phyloP scores from a whole-genome alignment of 2,329 filamentous ascomycete species.

The Mycosphaerella arachidis region DNA sequence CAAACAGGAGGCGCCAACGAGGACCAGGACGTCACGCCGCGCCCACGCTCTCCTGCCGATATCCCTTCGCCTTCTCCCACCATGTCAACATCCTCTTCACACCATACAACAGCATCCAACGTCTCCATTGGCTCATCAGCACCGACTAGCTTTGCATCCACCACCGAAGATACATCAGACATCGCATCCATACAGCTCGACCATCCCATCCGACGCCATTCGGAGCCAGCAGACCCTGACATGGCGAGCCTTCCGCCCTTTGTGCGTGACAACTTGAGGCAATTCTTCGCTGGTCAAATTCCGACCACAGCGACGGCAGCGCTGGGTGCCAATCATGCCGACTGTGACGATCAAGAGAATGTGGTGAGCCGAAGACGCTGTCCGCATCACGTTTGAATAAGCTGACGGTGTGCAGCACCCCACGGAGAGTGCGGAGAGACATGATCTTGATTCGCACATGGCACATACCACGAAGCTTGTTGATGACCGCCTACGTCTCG shows the following conservation, averaged over 20 bases:
- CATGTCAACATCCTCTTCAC: neutral
- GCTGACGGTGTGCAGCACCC: constrained; percentile 6
- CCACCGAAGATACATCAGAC: constrained; percentile 14
- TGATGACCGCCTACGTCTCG: neutral
- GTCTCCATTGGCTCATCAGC: constrained; percentile 6
- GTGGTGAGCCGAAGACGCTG: neutral
- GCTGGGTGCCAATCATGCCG: neutral
- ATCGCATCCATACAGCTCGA: constrained; percentile 12
- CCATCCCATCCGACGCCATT: constrained; percentile 6
- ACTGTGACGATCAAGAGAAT: neutral
- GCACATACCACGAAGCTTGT: no score
- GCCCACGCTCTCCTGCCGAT: constrained; percentile 25
- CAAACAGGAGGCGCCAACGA: neutral
- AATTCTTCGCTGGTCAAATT: neutral
- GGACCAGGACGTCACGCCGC: constrained; percentile 39
- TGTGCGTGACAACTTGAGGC: neutral
- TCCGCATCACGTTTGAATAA: neutral
- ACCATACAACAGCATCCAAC: constrained; percentile 1
- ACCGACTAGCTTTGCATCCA: constrained; percentile 17
- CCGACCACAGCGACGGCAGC: neutral
- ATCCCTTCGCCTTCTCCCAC: neutral
- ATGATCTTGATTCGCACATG: no score
- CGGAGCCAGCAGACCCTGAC: constrained; percentile 1
- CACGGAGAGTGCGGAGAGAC: neutral
- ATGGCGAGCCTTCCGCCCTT: constrained; percentile 18